A percentile compares a stretch with the other conserved stretches of the same genome.
phyloP scores from a whole-genome alignment of 345 rosid genomes.

The Populus tremula region DNA sequence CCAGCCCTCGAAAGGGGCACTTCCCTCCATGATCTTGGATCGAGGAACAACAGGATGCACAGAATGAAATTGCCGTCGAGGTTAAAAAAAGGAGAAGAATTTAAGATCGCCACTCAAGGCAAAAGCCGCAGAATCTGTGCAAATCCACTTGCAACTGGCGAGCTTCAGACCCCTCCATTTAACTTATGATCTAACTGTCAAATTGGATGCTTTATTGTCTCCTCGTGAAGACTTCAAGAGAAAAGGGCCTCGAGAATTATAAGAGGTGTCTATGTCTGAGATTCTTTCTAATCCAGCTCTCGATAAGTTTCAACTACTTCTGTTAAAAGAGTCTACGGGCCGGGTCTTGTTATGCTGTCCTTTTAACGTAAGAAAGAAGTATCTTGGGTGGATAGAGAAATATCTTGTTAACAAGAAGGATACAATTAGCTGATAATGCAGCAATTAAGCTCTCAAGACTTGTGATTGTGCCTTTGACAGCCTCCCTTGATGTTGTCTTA shows the following conservation, averaged over 20 bases:
- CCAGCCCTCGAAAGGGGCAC: not conserved
- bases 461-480: slow-evolving; percentile 18
- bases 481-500: slow-evolving; percentile 5
- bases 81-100: not conserved
- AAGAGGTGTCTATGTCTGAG: slow-evolving; percentile 9
- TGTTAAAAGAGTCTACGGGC: slow-evolving; percentile 7
- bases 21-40: not conserved
- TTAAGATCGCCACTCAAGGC: not conserved
- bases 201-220: slow-evolving; percentile 20
- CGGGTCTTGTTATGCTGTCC: not conserved
- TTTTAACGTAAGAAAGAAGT: slow-evolving; percentile 5
- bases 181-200: slow-evolving; percentile 30
- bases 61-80: not conserved
- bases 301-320: slow-evolving; percentile 8
- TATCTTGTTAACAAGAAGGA: not conserved
- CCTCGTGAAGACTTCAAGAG: slow-evolving; percentile 2
- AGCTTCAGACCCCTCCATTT: slow-evolving; percentile 20
- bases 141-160: slow-evolving; percentile 4
- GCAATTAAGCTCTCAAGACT: slow-evolving; percentile 2
- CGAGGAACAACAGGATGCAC: slow-evolving; percentile 5
- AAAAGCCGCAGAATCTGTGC: not conserved
- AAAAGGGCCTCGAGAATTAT: not conserved
- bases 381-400: not conserved
- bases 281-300: slow-evolving; percentile 13
- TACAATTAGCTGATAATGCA: slow-evolving; percentile 5